Percentiles rank a stretch among this genome's conserved stretches.
Conservation (phyloP, 2,329 filamentous ascomycete genomes). For the Aspergillus jensenii region DNA sequence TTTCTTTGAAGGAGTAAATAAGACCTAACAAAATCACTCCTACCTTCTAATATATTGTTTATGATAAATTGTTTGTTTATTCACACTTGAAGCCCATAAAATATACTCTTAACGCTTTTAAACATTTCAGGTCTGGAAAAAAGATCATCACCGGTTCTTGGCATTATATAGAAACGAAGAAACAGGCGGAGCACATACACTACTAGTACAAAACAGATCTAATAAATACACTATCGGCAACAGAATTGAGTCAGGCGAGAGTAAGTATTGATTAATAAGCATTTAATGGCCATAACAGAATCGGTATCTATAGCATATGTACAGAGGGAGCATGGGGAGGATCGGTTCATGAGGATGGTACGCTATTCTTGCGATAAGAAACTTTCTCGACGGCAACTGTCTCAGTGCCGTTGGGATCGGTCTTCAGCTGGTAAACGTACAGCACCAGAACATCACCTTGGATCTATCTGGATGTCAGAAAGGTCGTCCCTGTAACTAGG, state of each 20-base stretch:
- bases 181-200: background rate
- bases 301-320: slow-evolving; percentile 30
- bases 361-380: slow-evolving; percentile 75
- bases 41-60: background rate
- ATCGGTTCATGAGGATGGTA: slow-evolving; percentile 53
- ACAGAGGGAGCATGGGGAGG: slow-evolving; percentile 23
- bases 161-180: background rate
- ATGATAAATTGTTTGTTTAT: background rate
- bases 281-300: background rate
- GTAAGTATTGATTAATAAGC: background rate
- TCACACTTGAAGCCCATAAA: background rate
- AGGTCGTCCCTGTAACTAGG: background rate
- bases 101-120: background rate
- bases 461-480: slow-evolving; percentile 56
- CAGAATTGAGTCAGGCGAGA: background rate
- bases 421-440: slow-evolving; percentile 87
- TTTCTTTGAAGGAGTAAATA: too few species aligned
- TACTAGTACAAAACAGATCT: background rate
- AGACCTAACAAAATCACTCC: background rate
- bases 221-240: background rate
- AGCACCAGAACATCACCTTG: slow-evolving; percentile 94
- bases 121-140: background rate
- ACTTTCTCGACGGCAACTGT: slow-evolving; percentile 84
- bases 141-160: background rate
- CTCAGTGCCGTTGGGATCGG: slow-evolving; percentile 72